A percentile compares a stretch with the other conserved stretches of the same genome.
Conservation (phyloP, 2,329 filamentous ascomycete species). For the Bipolaris sorokiniana region DNA sequence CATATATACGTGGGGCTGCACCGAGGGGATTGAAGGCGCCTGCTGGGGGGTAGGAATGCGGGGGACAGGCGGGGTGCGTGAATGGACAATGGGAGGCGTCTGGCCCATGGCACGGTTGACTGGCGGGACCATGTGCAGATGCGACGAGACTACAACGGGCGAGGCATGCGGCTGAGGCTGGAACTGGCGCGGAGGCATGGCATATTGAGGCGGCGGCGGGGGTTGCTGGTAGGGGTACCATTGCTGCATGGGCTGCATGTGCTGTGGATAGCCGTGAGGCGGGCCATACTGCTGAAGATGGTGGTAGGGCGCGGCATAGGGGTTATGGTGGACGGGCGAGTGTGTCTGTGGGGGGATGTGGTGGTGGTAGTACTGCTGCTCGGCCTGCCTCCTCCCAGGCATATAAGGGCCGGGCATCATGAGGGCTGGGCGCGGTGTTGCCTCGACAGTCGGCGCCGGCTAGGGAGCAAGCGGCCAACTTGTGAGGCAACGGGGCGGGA, state of each 20-base stretch:
- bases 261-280: conserved; percentile 49
- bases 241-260: conserved; percentile 48
- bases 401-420: conserved; percentile 73
- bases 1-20: conserved; percentile 42
- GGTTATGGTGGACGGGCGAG: conserved; percentile 27
- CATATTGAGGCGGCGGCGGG: conserved; percentile 42
- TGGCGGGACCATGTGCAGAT: conserved; percentile 52
- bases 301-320: conserved; percentile 45
- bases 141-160: conserved; percentile 55
- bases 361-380: conserved; percentile 46
- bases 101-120: conserved; percentile 48
- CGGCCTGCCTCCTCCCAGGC: conserved; percentile 50
- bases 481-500: conserved; percentile 45
- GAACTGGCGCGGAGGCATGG: conserved; percentile 48
- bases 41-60: conserved; percentile 41
- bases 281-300: conserved; percentile 50
- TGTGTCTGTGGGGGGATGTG: conserved; percentile 29
- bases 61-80: conserved; percentile 43
- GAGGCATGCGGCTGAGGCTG: conserved; percentile 49
- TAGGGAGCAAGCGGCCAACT: conserved; percentile 46
- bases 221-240: conserved; percentile 51
- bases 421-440: conserved; percentile 62
- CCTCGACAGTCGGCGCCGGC: conserved; percentile 50
- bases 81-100: conserved; percentile 47
- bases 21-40: conserved; percentile 45